Evolutionary conservation across 2,329 filamentous ascomycete genomes (phyloP).

Genomic region (Fonsecaea multimorphosa): DNA sequence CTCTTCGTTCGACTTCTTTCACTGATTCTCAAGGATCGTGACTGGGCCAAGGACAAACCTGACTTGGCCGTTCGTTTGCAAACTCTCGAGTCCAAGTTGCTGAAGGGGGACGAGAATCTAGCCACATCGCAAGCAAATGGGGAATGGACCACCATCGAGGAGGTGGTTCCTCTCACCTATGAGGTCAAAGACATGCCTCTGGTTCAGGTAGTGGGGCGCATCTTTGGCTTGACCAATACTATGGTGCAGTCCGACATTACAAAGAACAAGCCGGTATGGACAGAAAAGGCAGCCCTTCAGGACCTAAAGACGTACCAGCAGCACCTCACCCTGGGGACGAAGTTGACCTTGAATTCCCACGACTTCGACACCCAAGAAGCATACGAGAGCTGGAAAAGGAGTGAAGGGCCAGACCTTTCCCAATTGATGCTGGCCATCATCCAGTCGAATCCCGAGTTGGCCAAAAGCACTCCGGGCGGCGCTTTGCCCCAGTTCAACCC

Average conservation of each 20-base stretch:
- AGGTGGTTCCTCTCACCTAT: constrained; percentile 81
- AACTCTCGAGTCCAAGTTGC: constrained; percentile 87
- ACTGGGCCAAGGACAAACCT: constrained; percentile 81
- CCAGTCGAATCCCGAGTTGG: constrained; percentile 81
- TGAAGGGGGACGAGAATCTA: constrained; percentile 92
- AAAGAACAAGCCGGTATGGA: constrained; percentile 80
- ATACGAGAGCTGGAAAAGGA: constrained; percentile 88
- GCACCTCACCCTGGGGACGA: constrained; percentile 79
- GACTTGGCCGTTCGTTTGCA: constrained; percentile 80
- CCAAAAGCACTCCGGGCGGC: constrained; percentile 71
- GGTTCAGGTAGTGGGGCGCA: constrained; percentile 82
- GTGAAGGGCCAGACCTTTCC: constrained; percentile 84
- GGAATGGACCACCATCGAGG: constrained; percentile 72
- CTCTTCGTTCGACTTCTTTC: constrained; percentile 88
- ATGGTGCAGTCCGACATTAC: constrained; percentile 89
- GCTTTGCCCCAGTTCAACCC: constrained; percentile 64
- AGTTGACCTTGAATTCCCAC: constrained; percentile 75
- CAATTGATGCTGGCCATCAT: constrained; percentile 93
- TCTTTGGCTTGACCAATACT: constrained; percentile 80
- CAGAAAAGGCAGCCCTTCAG: constrained; percentile 84
- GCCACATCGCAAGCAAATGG: constrained; percentile 63
- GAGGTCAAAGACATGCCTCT: constrained; percentile 97
- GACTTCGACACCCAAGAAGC: constrained; percentile 92
- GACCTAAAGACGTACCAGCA: constrained; percentile 95
- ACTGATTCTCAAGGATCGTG: constrained; percentile 78